Evolutionary conservation across 345 rosid genomes (phyloP), one percentile per base, ranked within the genome.

Genomic region (Ailanthus altissimus): DNA sequence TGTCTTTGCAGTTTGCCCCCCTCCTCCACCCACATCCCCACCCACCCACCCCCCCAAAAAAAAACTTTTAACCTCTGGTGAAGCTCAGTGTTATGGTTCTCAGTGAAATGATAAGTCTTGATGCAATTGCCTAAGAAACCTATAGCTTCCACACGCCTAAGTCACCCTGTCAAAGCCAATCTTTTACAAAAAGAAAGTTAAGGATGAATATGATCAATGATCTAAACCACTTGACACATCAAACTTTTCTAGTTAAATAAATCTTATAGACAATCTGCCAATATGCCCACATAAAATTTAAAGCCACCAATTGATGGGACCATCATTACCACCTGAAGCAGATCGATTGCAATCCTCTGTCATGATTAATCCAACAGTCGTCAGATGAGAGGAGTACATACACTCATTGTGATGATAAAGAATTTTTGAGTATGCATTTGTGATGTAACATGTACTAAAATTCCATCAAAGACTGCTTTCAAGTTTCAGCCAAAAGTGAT

Each of bases 351-450:
- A 75, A 81, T 81, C 83, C 73, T 47, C 25, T 63, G 79, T 61
- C 69, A 86, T 86, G 53, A 84, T 81, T 82, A 69, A 79, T 7
- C 69, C 80, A 77, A 83, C 80, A 77, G 51, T 78, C 61, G 8
- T 14, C 46, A 63, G 46, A 63, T 38, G 25, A 38, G 23, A 70
- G n/a, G n/a, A 46, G 20, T 40, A 14, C 46, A 61, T 28, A 10
- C 18, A 46, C 26, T 32, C 54, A 12, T 23, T 43, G 51, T 16
- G 56, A 14, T 51, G 28, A 53, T 20, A 36, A 20, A 36, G 47
- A 20, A 53, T 53, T 32, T 32, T 9, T n/a, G 32, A 12, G 26
- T 36, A 18, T 15, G 51, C 23, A n/a, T 49, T 16, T 47, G 57
- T 26, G 40, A 26, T 25, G 72, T 47, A 68, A 47, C 40, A 15